These are phyloP conservation scores for Pelargonium australe DNA, from an alignment of 441 rosid genomes.

Conservation along the genomic window DNA sequence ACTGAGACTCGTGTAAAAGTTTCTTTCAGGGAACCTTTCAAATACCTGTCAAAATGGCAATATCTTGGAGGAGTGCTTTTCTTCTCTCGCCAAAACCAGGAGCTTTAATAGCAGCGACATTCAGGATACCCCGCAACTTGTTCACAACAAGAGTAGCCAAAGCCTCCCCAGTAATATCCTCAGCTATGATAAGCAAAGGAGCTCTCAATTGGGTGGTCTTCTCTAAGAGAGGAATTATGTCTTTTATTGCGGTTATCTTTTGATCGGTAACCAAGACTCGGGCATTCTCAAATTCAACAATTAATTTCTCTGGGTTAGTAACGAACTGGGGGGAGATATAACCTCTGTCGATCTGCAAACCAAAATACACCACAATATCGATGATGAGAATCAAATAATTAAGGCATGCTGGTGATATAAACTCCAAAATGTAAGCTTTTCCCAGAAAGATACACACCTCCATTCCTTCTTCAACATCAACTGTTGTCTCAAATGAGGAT, in stretches of 20 bases:
- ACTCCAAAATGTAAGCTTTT: not conserved
- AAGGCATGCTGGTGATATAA: not conserved
- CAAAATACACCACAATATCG: not conserved
- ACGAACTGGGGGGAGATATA: slow-evolving; percentile 96
- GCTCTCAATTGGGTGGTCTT: slow-evolving; percentile 83
- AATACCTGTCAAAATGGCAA: too few species aligned
- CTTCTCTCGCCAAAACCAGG: slow-evolving; percentile 5
- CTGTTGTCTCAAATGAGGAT: slow-evolving; percentile 88
- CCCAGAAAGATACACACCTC: slow-evolving; percentile 44
- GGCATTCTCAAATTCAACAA: slow-evolving; percentile 91
- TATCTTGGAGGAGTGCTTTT: not conserved
- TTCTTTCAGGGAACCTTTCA: too few species aligned
- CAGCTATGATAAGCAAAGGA: slow-evolving; percentile 86
- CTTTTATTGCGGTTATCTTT: slow-evolving; percentile 82
- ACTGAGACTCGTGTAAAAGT: too few species aligned
- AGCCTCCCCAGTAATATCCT: slow-evolving; percentile 48
- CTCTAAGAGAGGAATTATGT: slow-evolving; percentile 84
- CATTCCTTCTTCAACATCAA: slow-evolving; percentile 98
- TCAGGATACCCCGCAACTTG: not conserved
- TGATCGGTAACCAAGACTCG: slow-evolving; percentile 84
- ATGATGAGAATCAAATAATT: not conserved
- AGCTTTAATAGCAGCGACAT: slow-evolving; percentile 70
- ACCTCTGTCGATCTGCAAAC: slow-evolving; percentile 83
- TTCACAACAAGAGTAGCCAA: slow-evolving; percentile 3
- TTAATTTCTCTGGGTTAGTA: slow-evolving; percentile 77